Base-by-base conservation (phyloP, 108 stramenopile genomes). In the Seminavis robusta region DNA sequence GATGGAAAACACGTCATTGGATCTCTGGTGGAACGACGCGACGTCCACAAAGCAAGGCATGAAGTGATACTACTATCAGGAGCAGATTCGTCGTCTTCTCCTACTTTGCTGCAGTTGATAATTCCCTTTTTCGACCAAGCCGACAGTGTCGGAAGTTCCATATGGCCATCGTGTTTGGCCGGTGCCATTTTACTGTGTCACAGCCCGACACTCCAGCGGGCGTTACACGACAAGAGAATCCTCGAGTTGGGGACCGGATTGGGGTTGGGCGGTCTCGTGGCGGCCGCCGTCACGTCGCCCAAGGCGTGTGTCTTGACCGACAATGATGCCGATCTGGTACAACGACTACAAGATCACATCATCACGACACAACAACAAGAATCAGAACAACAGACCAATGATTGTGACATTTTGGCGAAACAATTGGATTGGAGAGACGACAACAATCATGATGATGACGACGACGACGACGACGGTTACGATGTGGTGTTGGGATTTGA, bases 401-500 rank as follows among this genome's bases (percentile, higher is more conserved):
- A 33, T 17, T 21, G 13, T 21, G 29, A 42, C 53, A 33, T 16
- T 1, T 26, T 17, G 11, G 56, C 43, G 24, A 9, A 21, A 49
- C 16, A n/a, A 15, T 25, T 65, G 29, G 67, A 68, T 29, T 68
- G 57, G 57, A 43, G 56, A 13, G 57, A 68, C 36, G 56, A 51
- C 5, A n/a, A n/a, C n/a, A n/a, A n/a, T n/a, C n/a, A n/a, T n/a
- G 29, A 59, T 3, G 10, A 10, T 4, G 26, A 23, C 36, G 19
- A 19, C 26, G 49, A 49, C 36, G 15, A 34, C 20, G 16, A 16
- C 43, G 43, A 33, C 20, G 8, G 16, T 15, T 61, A 29, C 20
- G 56, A 66, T 49, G 28, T 42, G 6, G 41, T 68, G 1, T 15
- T 68, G 20, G 67, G 58, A n/a, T 27, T 59, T 21, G 67, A 68